Percentiles rank a stretch among this genome's conserved stretches.
Conservation (phyloP, 2,329 filamentous ascomycete genomes). For the Trichoderma cornu-damae region DNA sequence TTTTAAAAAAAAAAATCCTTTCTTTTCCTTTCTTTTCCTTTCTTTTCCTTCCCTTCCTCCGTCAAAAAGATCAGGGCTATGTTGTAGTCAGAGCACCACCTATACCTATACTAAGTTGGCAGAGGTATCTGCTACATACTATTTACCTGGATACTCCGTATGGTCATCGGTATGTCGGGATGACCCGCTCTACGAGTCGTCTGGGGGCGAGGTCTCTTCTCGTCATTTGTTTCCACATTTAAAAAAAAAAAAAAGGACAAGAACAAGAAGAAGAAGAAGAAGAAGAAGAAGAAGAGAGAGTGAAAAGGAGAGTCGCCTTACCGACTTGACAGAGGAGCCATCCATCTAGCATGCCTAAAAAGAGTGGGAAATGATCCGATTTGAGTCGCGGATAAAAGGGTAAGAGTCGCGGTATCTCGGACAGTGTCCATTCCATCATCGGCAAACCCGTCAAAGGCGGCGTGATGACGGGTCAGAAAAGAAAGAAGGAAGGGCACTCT, state of each 20-base stretch:
- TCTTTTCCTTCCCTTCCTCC: no score
- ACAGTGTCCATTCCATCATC: not conserved
- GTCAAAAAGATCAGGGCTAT: no score
- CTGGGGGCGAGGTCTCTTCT: not conserved
- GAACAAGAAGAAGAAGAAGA: no score
- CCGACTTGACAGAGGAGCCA: slow-evolving; percentile 10
- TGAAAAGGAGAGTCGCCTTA: slow-evolving; percentile 15
- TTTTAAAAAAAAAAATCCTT: no score
- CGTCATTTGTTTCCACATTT: slow-evolving; percentile 13
- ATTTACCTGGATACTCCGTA: no score
- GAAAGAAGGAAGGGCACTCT: not conserved
- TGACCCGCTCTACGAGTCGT: slow-evolving; percentile 12
- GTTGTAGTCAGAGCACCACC: no score
- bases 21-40: no score
- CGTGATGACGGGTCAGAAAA: not conserved
- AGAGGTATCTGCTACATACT: no score
- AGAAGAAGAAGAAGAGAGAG: no score
- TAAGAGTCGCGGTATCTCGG: not conserved
- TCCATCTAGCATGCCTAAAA: not conserved
- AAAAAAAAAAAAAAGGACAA: no score
- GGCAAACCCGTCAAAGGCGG: not conserved
- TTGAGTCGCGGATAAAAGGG: slow-evolving; percentile 9
- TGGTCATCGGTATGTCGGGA: slow-evolving; percentile 13
- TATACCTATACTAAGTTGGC: no score
- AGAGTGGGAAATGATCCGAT: slow-evolving; percentile 14